Base-by-base conservation (phyloP, 202 grass and related monocot genomes). In the Setaria viridis region DNA sequence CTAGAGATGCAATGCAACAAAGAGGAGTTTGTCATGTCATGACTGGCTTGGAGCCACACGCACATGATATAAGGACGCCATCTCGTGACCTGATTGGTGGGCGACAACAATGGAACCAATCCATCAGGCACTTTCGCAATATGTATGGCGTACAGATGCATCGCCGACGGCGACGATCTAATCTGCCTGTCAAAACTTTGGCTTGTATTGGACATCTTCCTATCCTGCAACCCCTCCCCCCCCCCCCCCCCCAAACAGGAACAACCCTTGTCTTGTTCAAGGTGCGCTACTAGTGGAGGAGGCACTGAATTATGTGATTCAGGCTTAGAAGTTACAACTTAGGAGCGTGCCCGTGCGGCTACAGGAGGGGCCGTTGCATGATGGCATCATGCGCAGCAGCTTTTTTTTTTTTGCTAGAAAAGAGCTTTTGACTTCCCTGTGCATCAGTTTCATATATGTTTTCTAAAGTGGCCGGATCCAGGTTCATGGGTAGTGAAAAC, bases 81-180 rank as follows among this genome's bases (percentile, higher is more conserved):
- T 51, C 89, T 77, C 89, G 89, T 91, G 89, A 81, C 25, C 30
- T 32, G 48, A 76, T 80, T 70, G 75, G 60, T 9, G 33, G 67
- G 67, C 29, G 85, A 39, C 85, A 85, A 57, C 84, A 85, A 57
- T 4, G 47, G 35, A 70, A 72, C 80, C 62, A 32, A 48, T 70
- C 59, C 68, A 90, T 62, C 72, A 37, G 8, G 15, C 75, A 67
- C 80, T 54, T 87, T 80, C 76, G 67, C 57, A 25, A 25, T 25
- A 29, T 60, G 3, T 13, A 72, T 79, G 54, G 75, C 50, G 21
- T 66, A 25, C 77, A 62, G 34, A 74, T 70, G 76, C 69, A 58
- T 74, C 67, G 48, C 0, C 72, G 33, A 84, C 37, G 72, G 76
- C 70, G 32, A 86, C 45, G 72, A 82, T 67, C 78, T 56, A 72